Conservation (phyloP, 2,329 filamentous ascomycete species). For the Fusarium hainanense region DNA sequence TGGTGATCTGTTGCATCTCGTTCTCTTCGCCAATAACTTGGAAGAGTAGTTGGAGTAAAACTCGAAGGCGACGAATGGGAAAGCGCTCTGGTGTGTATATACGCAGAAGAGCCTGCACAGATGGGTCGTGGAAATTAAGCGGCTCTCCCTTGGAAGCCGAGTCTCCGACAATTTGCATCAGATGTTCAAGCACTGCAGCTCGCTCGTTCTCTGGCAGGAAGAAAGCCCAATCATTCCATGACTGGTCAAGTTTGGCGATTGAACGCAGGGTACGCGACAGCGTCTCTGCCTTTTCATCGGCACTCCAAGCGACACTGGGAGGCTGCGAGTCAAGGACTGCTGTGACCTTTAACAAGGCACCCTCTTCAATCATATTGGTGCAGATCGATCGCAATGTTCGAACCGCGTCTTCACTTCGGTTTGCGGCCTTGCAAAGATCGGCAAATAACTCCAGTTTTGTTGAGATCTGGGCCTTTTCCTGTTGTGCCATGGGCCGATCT, state of each 20-base stretch:
- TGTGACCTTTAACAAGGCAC: constrained; percentile 66
- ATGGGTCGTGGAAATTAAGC: constrained; percentile 58
- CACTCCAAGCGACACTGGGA: constrained; percentile 64
- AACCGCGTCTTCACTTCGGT: constrained; percentile 67
- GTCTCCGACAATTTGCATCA: constrained; percentile 62
- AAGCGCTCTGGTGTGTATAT: constrained; percentile 62
- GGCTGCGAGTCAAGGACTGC: constrained; percentile 61
- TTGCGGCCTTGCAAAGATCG: constrained; percentile 66
- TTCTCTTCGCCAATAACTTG: constrained; percentile 60
- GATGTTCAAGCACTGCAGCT: constrained; percentile 69
- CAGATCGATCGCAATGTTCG: constrained; percentile 70
- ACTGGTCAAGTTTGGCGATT: constrained; percentile 68
- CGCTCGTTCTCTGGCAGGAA: constrained; percentile 63
- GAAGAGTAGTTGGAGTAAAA: constrained; percentile 61
- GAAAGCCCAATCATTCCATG: constrained; percentile 67
- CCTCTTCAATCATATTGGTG: constrained; percentile 68
- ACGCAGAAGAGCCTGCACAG: constrained; percentile 60
- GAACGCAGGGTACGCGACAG: constrained; percentile 70
- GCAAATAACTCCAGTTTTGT: constrained; percentile 75
- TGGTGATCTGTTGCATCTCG: constrained; percentile 53
- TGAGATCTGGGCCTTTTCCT: constrained; percentile 68
- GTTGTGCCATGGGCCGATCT: constrained; percentile 64
- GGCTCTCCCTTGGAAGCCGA: constrained; percentile 50
- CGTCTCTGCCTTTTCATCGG: constrained; percentile 59
- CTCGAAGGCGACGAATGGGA: constrained; percentile 64